Percentiles rank a stretch among this genome's conserved stretches.
Evolutionary conservation across 2,329 filamentous ascomycete species (phyloP).

Genomic region (Neopestalotiopsis rosae): DNA sequence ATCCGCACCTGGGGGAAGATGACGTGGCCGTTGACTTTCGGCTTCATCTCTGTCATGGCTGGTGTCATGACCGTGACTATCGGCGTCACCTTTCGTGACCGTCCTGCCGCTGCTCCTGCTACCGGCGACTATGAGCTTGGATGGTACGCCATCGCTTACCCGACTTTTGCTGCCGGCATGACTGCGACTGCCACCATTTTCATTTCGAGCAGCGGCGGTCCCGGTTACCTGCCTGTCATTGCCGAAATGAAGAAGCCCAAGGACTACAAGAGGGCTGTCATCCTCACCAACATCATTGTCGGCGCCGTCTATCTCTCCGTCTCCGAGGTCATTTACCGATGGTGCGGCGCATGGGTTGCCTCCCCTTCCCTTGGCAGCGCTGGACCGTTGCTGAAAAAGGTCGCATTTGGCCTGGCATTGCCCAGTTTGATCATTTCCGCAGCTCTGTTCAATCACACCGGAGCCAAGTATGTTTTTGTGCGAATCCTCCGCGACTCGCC

Average conservation of each 20-base stretch:
- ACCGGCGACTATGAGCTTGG: conserved; percentile 63
- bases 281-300: not conserved
- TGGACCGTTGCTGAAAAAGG: conserved; percentile 63
- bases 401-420: conserved; percentile 64
- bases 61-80: conserved; percentile 63
- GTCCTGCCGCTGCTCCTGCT: conserved; percentile 63
- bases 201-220: conserved; percentile 59
- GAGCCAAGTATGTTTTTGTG: conserved; percentile 40
- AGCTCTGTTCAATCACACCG: conserved; percentile 35
- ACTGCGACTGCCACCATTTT: conserved; percentile 62
- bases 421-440: conserved; percentile 55
- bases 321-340: conserved; percentile 67
- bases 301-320: conserved; percentile 49
- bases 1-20: conserved; percentile 63
- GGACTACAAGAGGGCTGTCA: conserved; percentile 9
- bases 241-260: conserved; percentile 14
- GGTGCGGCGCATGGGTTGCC: conserved; percentile 67
- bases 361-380: conserved; percentile 66
- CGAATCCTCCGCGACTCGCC: conserved; percentile 34
- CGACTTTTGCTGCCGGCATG: conserved; percentile 62
- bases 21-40: conserved; percentile 65
- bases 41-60: conserved; percentile 61
- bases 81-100: conserved; percentile 58
- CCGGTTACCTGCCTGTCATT: conserved; percentile 2
- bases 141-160: conserved; percentile 57